These are phyloP conservation scores for Hygrocybe punicea DNA, from an alignment of 768 basidiomycete genomes.

Conservation along the genomic window DNA sequence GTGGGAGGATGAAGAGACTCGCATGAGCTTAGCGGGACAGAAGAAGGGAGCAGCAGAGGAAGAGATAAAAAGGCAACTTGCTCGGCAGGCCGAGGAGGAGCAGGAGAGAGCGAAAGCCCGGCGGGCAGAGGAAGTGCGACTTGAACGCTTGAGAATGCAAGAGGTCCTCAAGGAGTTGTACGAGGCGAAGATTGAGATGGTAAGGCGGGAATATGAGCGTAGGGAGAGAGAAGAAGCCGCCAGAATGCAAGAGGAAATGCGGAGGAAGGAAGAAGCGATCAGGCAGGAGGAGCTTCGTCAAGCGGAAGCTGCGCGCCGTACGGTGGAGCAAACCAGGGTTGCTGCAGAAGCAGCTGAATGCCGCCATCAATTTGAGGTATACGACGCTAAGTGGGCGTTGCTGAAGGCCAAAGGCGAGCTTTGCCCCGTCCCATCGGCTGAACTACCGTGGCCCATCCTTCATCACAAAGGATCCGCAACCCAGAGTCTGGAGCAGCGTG, in stretches of 20 bases:
- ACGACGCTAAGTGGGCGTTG: slow-evolving; percentile 38
- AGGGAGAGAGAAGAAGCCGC: neutral
- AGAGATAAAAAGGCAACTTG: neutral
- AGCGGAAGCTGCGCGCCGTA: neutral
- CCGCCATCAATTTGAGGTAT: slow-evolving; percentile 18
- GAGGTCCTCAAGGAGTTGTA: neutral
- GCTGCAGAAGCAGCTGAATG: neutral
- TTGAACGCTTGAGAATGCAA: neutral
- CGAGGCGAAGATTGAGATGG: neutral
- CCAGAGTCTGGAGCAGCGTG: slow-evolving; percentile 34
- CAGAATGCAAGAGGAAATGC: neutral
- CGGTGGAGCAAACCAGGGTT: neutral
- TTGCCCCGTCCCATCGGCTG: neutral
- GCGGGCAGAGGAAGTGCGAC: neutral
- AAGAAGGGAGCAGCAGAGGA: neutral
- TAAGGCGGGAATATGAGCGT: neutral
- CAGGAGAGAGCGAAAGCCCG: neutral
- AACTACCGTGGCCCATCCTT: slow-evolving; percentile 48
- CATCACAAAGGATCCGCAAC: slow-evolving; percentile 10
- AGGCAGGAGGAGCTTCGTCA: neutral
- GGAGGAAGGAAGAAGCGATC: neutral
- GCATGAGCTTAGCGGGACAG: neutral
- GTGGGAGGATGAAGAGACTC: neutral
- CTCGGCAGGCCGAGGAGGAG: neutral
- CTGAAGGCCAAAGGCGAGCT: slow-evolving; percentile 23